phyloP scores from a whole-genome alignment of 768 basidiomycete genomes.

The Krasilnikovozyma curviuscula region DNA sequence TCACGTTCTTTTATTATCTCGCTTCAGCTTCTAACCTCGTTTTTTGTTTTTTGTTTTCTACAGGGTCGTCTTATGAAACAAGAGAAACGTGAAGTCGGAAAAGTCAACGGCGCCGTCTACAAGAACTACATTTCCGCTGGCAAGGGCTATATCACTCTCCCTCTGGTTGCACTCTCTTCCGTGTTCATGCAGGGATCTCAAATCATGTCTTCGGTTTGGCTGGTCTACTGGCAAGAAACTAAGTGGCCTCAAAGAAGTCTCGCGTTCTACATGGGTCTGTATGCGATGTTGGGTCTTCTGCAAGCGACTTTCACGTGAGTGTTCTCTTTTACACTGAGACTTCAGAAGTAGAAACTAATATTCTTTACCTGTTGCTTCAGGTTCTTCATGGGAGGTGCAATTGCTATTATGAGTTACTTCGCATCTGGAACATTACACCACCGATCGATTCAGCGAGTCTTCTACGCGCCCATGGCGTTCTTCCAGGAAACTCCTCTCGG shows the following conservation, averaged over 20 bases:
- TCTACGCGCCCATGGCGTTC: conserved; percentile 64
- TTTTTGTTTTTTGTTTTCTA: not conserved
- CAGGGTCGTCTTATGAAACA: conserved; percentile 55
- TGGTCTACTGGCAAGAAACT: conserved; percentile 55
- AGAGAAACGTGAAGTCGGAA: conserved; percentile 65
- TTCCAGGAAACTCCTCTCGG: conserved; percentile 46
- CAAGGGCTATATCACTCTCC: conserved; percentile 44
- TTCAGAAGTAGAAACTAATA: no score
- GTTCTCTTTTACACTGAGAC: no score
- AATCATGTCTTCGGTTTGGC: conserved; percentile 44
- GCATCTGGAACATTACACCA: conserved; percentile 51
- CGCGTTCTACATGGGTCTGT: conserved; percentile 48
- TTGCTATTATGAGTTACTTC: conserved; percentile 52
- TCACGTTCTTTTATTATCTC: not conserved
- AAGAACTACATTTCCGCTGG: conserved; percentile 49
- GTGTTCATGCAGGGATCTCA: conserved; percentile 44
- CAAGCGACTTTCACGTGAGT: conserved; percentile 48
- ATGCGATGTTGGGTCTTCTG: conserved; percentile 42
- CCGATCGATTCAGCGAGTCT: conserved; percentile 37
- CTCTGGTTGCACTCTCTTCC: conserved; percentile 43
- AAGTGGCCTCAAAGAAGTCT: conserved; percentile 32
- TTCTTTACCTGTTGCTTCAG: conserved; percentile 30
- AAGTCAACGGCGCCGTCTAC: conserved; percentile 45
- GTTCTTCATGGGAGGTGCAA: conserved; percentile 17
- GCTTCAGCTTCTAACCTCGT: no score